These are phyloP conservation scores for Xylaria sp. DNA, from an alignment of 2,329 filamentous ascomycete genomes.

Conservation along the genomic window DNA sequence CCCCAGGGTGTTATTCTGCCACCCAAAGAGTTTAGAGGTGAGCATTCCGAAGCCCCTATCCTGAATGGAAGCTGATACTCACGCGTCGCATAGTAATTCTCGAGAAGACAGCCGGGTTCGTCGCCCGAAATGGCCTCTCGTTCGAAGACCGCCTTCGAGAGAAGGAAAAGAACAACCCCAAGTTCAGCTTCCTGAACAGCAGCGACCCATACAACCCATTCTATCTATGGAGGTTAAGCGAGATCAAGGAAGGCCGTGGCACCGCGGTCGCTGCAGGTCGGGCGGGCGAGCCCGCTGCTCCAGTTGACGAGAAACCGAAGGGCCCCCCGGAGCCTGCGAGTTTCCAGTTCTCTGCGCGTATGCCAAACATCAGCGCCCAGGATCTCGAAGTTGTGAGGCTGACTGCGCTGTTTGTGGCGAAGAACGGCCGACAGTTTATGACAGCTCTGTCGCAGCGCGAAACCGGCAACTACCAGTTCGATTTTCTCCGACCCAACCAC, in stretches of 20 bases:
- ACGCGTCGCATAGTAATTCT: slow-evolving; percentile 62
- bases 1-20: slow-evolving; percentile 88
- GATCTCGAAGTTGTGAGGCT: slow-evolving; percentile 81
- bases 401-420: slow-evolving; percentile 91
- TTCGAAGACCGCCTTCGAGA: slow-evolving; percentile 88
- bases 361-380: slow-evolving; percentile 96
- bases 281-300: slow-evolving; percentile 68
- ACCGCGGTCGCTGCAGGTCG: slow-evolving; percentile 82
- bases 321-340: slow-evolving; percentile 87
- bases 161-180: slow-evolving; percentile 85
- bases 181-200: slow-evolving; percentile 86
- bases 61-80: slow-evolving; percentile 19
- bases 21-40: slow-evolving; percentile 83
- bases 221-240: slow-evolving; percentile 89
- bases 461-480: slow-evolving; percentile 91
- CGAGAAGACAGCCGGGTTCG: slow-evolving; percentile 95
- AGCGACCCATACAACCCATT: slow-evolving; percentile 88
- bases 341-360: slow-evolving; percentile 93
- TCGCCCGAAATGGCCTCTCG: slow-evolving; percentile 73
- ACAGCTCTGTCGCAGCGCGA: slow-evolving; percentile 90
- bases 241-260: slow-evolving; percentile 86
- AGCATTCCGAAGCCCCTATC: slow-evolving; percentile 23
- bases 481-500: slow-evolving; percentile 94
- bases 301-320: slow-evolving; percentile 73
- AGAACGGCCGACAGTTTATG: slow-evolving; percentile 92